phyloP scores from a whole-genome alignment of 2,329 filamentous ascomycete genomes.

The Aspergillus nomiae region DNA sequence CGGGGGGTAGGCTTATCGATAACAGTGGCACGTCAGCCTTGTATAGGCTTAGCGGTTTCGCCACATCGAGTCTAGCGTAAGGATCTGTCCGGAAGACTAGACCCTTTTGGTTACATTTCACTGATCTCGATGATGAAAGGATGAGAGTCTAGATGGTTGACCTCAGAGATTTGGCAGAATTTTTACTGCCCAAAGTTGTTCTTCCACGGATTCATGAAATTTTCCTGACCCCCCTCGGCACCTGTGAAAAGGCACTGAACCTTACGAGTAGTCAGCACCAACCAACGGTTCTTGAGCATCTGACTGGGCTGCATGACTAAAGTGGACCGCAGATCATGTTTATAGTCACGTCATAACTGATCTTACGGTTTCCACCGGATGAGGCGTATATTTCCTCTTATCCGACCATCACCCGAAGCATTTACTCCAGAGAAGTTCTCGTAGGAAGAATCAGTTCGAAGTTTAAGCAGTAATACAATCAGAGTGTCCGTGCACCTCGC shows the following conservation, averaged over 20 bases:
- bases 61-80: conserved; percentile 13
- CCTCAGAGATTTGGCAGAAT: background rate
- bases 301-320: background rate
- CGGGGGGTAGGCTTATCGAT: conserved; percentile 33
- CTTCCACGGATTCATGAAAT: background rate
- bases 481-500: conserved; percentile 3
- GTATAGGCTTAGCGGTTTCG: conserved; percentile 7
- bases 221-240: background rate
- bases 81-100: conserved; percentile 18
- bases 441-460: background rate
- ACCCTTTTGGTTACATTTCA: conserved; percentile 22
- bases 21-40: conserved; percentile 8
- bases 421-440: no score
- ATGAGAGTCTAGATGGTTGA: conserved; percentile 1
- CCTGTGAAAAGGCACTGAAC: background rate
- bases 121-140: conserved; percentile 19
- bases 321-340: background rate
- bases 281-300: background rate
- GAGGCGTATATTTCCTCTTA: background rate
- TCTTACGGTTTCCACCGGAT: background rate
- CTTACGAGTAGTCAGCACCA: background rate
- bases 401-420: background rate
- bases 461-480: conserved; percentile 16
- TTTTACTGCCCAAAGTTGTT: background rate
- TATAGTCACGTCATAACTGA: background rate